A percentile compares a stretch with the other conserved stretches of the same genome.
Evolutionary conservation across 2,329 filamentous ascomycete species (phyloP).

Genomic region (Xylaria sp.): DNA sequence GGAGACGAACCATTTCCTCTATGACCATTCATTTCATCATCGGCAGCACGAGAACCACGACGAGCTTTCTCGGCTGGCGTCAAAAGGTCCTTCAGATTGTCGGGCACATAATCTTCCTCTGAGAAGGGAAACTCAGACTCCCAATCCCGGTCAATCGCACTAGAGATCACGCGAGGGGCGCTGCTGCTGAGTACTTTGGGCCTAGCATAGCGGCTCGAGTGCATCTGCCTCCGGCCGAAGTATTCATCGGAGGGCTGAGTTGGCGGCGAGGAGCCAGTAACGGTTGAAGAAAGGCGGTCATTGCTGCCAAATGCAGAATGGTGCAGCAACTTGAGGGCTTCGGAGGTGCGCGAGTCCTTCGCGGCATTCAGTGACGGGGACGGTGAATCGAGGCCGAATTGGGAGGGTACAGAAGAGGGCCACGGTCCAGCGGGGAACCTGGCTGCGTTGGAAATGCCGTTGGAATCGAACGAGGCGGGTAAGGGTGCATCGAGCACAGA

Average conservation of each 20-base stretch:
- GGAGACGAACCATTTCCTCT: conserved; percentile 50
- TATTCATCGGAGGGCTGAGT: conserved; percentile 61
- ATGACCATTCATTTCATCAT: conserved; percentile 59
- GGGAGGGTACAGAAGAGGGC: conserved; percentile 90
- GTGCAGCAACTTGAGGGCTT: conserved; percentile 72
- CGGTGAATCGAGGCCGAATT: conserved; percentile 89
- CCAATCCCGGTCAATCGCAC: conserved; percentile 72
- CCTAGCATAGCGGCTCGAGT: conserved; percentile 74
- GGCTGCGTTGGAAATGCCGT: conserved; percentile 91
- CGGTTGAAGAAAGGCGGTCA: conserved; percentile 67
- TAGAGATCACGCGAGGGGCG: conserved; percentile 71
- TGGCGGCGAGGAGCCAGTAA: conserved; percentile 51
- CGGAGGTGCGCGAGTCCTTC: conserved; percentile 69
- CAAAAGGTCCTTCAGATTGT: conserved; percentile 71
- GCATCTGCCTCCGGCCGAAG: conserved; percentile 77
- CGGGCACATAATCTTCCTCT: conserved; percentile 89
- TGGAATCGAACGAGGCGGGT: conserved; percentile 94
- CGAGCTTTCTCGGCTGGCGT: conserved; percentile 75
- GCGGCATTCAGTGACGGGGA: conserved; percentile 75
- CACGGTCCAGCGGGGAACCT: conserved; percentile 82
- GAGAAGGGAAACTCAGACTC: conserved; percentile 75
- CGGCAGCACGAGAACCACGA: conserved; percentile 67
- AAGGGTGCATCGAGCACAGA: conserved; percentile 93
- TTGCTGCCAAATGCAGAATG: conserved; percentile 74
- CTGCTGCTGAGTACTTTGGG: conserved; percentile 75